Evolutionary conservation across 75 land plant genomes (phyloP).

Genomic region (Pseudotsuga menziesii): DNA sequence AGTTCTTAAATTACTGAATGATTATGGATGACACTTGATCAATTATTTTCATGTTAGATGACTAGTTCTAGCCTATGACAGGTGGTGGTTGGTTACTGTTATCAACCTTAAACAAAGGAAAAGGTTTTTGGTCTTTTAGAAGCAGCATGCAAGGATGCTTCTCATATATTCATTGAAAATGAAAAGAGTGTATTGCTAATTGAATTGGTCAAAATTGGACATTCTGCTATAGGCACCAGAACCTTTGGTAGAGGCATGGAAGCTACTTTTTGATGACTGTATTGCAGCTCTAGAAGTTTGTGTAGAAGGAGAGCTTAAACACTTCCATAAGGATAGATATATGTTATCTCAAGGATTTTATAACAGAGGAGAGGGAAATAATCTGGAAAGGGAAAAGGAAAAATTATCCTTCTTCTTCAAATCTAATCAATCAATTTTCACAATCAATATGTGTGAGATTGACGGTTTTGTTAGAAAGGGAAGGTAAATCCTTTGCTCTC

Average conservation of each 20-base stretch:
- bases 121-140: conserved; percentile 24
- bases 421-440: conserved; percentile 86
- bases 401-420: conserved; percentile 98
- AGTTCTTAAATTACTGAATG: not conserved
- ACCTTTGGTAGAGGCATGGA: conserved; percentile 54
- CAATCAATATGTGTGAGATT: conserved; percentile 99
- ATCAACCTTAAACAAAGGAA: conserved; percentile 35
- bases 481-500: conserved; percentile 34
- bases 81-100: conserved; percentile 59
- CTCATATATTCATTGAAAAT: conserved; percentile 1
- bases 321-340: conserved; percentile 96
- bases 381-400: conserved; percentile 84
- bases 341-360: conserved; percentile 75
- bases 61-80: conserved; percentile 14
- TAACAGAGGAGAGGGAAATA: conserved; percentile 57
- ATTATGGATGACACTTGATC: conserved; percentile 6
- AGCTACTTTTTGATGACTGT: conserved; percentile 74
- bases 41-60: not conserved
- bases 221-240: conserved; percentile 11
- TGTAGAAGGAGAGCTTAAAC: conserved; percentile 96
- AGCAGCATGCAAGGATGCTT: conserved; percentile 14
- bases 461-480: conserved; percentile 74
- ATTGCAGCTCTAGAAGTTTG: conserved; percentile 75
- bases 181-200: not conserved
- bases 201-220: conserved; percentile 9